These are phyloP conservation scores for Cyberlindnera subsufficiens DNA, from an alignment of 805 yeast genomes.

Conservation along the genomic window DNA sequence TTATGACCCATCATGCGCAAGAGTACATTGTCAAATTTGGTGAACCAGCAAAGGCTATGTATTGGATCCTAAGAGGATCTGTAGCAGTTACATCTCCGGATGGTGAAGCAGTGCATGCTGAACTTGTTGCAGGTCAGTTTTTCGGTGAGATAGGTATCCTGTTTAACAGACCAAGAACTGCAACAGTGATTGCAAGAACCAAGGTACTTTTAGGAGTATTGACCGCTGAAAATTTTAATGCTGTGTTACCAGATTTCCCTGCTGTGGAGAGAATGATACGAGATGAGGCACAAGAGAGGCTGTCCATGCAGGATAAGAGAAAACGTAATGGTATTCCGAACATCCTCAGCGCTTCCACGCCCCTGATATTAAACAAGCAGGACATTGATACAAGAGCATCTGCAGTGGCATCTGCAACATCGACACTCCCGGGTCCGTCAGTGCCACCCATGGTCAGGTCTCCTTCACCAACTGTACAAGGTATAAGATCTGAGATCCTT, in stretches of 20 bases:
- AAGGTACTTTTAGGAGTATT: conserved; percentile 63
- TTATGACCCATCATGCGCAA: conserved; percentile 61
- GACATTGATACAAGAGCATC: conserved; percentile 12
- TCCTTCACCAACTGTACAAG: conserved; percentile 8
- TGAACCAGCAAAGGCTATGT: conserved; percentile 71
- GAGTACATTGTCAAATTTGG: conserved; percentile 66
- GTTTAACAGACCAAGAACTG: conserved; percentile 72
- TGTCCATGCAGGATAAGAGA: conserved; percentile 64
- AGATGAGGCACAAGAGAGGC: conserved; percentile 74
- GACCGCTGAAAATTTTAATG: conserved; percentile 55
- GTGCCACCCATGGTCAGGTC: conserved; percentile 27
- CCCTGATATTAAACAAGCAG: background rate
- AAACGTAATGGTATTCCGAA: conserved; percentile 36
- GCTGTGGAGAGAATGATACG: conserved; percentile 60
- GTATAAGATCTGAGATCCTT: conserved; percentile 1
- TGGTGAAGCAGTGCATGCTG: conserved; percentile 72
- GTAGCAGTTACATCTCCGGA: conserved; percentile 75
- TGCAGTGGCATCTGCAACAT: conserved; percentile 27
- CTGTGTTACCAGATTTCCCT: conserved; percentile 59
- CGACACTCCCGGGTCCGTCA: conserved; percentile 34
- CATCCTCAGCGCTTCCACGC: conserved; percentile 17
- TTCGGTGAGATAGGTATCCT: conserved; percentile 79
- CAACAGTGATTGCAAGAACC: conserved; percentile 68
- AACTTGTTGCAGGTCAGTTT: conserved; percentile 59
- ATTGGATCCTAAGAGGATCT: conserved; percentile 71